Evolutionary conservation across 345 rosid species (phyloP).

Genomic region (Populus davidiana): DNA sequence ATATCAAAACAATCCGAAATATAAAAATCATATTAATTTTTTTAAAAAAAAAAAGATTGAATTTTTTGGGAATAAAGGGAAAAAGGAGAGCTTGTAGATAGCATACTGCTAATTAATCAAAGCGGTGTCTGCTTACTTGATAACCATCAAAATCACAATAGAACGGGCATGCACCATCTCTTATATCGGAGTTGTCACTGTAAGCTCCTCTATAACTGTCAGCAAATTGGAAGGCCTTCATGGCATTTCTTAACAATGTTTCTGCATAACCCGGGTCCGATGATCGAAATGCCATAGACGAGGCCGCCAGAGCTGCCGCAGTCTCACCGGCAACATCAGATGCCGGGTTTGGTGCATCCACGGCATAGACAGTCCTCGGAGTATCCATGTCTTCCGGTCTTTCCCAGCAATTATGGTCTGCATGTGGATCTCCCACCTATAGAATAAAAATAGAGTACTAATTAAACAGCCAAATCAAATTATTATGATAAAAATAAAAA

Average conservation of each 20-base stretch:
- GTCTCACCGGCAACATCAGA: slow-evolving; percentile 91
- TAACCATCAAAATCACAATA: slow-evolving; percentile 90
- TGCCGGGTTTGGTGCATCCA: slow-evolving; percentile 82
- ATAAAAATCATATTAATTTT: too few species aligned
- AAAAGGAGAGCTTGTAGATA: neutral
- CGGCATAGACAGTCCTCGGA: slow-evolving; percentile 63
- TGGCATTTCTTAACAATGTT: slow-evolving; percentile 61
- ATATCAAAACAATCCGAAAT: too few species aligned
- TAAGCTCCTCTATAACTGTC: slow-evolving; percentile 87
- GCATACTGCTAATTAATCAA: neutral
- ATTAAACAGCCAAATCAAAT: neutral
- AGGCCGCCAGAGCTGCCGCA: slow-evolving; percentile 82
- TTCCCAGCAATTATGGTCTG: slow-evolving; percentile 93
- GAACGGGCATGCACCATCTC: slow-evolving; percentile 82
- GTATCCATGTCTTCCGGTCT: slow-evolving; percentile 99
- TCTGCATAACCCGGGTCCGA: slow-evolving; percentile 78
- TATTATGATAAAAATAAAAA: neutral
- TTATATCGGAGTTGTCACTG: slow-evolving; percentile 67
- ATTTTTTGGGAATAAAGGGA: too few species aligned
- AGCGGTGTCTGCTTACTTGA: slow-evolving; percentile 45
- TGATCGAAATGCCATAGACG: slow-evolving; percentile 77
- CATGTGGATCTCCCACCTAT: slow-evolving; percentile 87
- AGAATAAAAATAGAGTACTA: too few species aligned
- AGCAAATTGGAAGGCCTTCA: slow-evolving; percentile 59
- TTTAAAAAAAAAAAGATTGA: too few species aligned